Evolutionary conservation across 2,329 filamentous ascomycete genomes (phyloP).

Genomic region (Trichophyton schoenleinii): DNA sequence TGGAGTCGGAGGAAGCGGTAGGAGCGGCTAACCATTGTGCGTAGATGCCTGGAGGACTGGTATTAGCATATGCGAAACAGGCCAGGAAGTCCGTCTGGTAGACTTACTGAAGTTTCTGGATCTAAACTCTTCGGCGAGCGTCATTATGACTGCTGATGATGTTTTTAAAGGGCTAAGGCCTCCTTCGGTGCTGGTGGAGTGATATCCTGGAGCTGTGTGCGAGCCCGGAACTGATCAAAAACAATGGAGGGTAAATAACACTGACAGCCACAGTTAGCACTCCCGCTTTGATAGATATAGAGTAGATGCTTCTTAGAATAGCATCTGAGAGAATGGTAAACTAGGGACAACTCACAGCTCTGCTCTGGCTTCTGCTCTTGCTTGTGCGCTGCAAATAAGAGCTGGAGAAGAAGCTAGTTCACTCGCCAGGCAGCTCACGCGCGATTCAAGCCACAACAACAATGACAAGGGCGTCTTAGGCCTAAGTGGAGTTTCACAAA

Average conservation of each 20-base stretch:
- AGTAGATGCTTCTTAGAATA: neutral
- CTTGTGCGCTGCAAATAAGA: too few relatives aligned
- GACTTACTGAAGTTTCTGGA: constrained; percentile 54
- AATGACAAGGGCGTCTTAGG: neutral
- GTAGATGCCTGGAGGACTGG: constrained; percentile 45
- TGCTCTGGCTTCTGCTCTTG: neutral
- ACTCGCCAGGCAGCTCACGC: neutral
- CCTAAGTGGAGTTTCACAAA: neutral
- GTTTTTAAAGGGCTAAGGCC: neutral
- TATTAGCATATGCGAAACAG: constrained; percentile 6
- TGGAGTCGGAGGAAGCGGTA: neutral
- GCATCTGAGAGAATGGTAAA: neutral
- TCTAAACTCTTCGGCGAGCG: constrained; percentile 49
- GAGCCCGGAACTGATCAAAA: neutral
- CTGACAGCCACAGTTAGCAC: neutral
- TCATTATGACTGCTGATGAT: constrained; percentile 22
- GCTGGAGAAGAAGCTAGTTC: neutral
- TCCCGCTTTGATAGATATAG: neutral
- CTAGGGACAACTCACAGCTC: neutral
- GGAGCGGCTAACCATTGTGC: constrained; percentile 49
- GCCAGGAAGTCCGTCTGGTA: constrained; percentile 1
- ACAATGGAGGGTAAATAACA: neutral
- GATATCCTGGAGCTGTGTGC: neutral
- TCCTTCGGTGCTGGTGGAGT: neutral
- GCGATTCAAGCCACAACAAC: neutral